phyloP scores from a whole-genome alignment of 1,284 basidiomycete species.

The Sanghuangporus sanghuang region DNA sequence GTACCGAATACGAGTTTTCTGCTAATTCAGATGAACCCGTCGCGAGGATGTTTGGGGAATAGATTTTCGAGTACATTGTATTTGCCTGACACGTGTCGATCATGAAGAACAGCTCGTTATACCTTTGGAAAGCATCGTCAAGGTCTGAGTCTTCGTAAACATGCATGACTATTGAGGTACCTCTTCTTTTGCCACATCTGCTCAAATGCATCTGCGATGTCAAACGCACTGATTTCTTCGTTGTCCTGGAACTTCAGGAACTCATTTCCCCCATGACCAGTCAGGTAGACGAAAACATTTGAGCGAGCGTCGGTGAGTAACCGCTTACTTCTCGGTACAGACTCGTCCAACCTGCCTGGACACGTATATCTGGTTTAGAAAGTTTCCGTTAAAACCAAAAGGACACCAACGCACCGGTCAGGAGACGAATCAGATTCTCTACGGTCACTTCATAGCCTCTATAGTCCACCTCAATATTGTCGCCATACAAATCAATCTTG shows the following conservation, averaged over 20 bases:
- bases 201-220: slow-evolving; percentile 94
- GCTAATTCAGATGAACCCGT: slow-evolving; percentile 87
- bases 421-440: slow-evolving; percentile 87
- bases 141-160: neutral
- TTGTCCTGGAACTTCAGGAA: slow-evolving; percentile 99
- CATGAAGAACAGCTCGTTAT: slow-evolving; percentile 98
- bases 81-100: slow-evolving; percentile 98
- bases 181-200: slow-evolving; percentile 98
- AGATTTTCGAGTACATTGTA: slow-evolving; percentile 92
- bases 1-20: slow-evolving; percentile 91
- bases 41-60: slow-evolving; percentile 93
- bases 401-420: slow-evolving; percentile 62
- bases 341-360: slow-evolving; percentile 66
- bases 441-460: slow-evolving; percentile 97
- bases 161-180: slow-evolving; percentile 37
- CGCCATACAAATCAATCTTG: slow-evolving; percentile 88
- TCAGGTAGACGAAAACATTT: slow-evolving; percentile 97
- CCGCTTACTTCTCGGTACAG: slow-evolving; percentile 86
- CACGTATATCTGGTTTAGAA: neutral
- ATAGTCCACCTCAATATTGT: slow-evolving; percentile 97
- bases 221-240: slow-evolving; percentile 95
- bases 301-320: slow-evolving; percentile 88
- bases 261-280: slow-evolving; percentile 96
- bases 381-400: neutral
- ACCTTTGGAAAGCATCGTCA: slow-evolving; percentile 41